These are phyloP conservation scores for Alternaria sp. DNA, from an alignment of 2,329 filamentous ascomycete species.

Conservation along the genomic window DNA sequence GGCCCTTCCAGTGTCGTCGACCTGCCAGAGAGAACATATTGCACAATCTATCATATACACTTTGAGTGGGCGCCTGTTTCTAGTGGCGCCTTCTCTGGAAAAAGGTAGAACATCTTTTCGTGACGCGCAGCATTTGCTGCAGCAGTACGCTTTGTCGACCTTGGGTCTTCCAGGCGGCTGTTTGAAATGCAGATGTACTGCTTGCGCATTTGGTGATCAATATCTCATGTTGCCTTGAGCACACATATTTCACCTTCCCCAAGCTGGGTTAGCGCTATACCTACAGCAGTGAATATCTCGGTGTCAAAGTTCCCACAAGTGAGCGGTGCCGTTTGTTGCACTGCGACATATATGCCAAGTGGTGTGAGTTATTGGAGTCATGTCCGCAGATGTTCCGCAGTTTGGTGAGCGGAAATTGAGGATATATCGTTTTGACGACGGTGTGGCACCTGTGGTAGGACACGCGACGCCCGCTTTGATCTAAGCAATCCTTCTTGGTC, in stretches of 20 bases:
- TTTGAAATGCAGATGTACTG: background rate
- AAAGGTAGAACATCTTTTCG: slow-evolving; percentile 63
- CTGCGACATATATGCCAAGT: background rate
- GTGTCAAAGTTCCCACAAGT: background rate
- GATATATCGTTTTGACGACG: background rate
- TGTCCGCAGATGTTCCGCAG: background rate
- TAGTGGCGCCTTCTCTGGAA: slow-evolving; percentile 52
- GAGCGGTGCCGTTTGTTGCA: slow-evolving; percentile 5
- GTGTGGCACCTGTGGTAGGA: background rate
- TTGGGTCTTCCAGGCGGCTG: background rate
- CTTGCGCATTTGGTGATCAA: background rate
- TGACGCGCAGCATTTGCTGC: background rate
- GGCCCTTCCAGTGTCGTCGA: slow-evolving; percentile 75
- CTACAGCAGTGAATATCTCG: slow-evolving; percentile 2
- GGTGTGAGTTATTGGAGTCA: background rate
- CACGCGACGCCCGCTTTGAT: background rate
- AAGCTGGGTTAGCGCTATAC: background rate
- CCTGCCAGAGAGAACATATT: slow-evolving; percentile 79
- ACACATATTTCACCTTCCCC: background rate
- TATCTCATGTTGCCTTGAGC: background rate
- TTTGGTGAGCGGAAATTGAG: background rate
- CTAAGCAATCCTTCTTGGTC: background rate
- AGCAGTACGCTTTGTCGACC: background rate
- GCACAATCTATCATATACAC: slow-evolving; percentile 63
- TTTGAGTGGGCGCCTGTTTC: slow-evolving; percentile 46